Percentiles rank a stretch among this genome's conserved stretches.
These are phyloP conservation scores for Cyclotella baltica DNA, from an alignment of 108 stramenopile genomes.

Conservation along the genomic window DNA sequence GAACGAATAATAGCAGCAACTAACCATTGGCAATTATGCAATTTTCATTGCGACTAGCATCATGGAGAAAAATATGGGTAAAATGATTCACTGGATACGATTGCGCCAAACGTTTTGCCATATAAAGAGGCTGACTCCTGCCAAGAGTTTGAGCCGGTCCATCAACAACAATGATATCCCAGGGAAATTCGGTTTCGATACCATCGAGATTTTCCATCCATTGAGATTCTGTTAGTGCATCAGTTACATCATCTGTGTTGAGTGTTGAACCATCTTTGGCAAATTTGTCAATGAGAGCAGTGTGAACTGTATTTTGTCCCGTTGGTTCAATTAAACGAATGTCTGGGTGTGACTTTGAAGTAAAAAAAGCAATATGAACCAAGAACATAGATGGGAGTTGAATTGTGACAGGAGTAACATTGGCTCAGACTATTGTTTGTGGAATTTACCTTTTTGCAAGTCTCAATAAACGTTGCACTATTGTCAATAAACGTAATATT, in stretches of 20 bases:
- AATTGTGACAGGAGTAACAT: too few species aligned
- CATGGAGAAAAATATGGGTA: conserved; percentile 28
- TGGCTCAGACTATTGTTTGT: too few species aligned
- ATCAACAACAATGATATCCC: conserved; percentile 27
- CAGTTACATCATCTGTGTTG: conserved; percentile 16
- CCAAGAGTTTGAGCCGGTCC: conserved; percentile 14
- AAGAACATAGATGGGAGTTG: too few species aligned
- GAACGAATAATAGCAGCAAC: too few species aligned
- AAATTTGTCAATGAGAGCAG: not conserved
- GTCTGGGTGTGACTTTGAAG: conserved; percentile 12
- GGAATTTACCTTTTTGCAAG: too few species aligned
- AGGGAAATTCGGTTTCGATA: conserved; percentile 17
- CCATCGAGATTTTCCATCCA: conserved; percentile 17
- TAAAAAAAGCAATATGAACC: too few species aligned
- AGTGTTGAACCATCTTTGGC: conserved; percentile 15
- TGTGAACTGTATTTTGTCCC: not conserved
- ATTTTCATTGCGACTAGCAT: conserved; percentile 2
- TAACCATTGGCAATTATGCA: conserved; percentile 22
- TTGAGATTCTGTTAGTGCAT: conserved; percentile 15
- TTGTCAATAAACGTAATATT: conserved; percentile 27
- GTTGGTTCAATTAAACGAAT: conserved; percentile 19
- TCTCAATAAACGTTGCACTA: not conserved
- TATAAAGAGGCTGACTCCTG: conserved; percentile 24
- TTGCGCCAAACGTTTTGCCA: conserved; percentile 25
- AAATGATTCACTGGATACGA: conserved; percentile 24